These are phyloP conservation scores for Neodidymelliopsis sp. DNA, from an alignment of 2,329 filamentous ascomycete genomes.

Conservation along the genomic window DNA sequence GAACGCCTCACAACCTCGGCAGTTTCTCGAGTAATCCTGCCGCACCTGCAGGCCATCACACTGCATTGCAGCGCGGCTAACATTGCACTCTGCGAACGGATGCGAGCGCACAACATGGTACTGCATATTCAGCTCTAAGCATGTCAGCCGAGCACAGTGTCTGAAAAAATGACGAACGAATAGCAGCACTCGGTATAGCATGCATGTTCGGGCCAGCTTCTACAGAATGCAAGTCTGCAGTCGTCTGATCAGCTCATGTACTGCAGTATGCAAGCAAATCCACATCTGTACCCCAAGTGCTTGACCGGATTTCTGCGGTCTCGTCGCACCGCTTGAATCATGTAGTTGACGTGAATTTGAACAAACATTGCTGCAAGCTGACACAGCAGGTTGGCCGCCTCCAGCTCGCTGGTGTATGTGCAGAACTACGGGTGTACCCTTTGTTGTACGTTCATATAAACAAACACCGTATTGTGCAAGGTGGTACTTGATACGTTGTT, in stretches of 20 bases:
- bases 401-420: not conserved
- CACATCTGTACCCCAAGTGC: not conserved
- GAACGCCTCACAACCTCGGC: not conserved
- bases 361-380: not conserved
- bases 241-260: not conserved
- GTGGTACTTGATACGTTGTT: not conserved
- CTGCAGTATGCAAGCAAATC: constrained; percentile 3
- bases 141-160: constrained; percentile 8
- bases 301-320: constrained; percentile 1
- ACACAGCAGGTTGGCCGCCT: not conserved
- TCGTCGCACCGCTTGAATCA: not conserved
- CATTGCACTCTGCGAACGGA: not conserved
- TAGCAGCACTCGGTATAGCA: constrained; percentile 8
- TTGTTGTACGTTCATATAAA: not conserved
- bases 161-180: constrained; percentile 19
- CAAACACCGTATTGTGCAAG: not conserved
- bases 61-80: constrained; percentile 18
- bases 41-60: constrained; percentile 23
- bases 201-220: constrained; percentile 9
- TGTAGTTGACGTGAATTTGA: not conserved
- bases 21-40: constrained; percentile 15
- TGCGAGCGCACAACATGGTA: constrained; percentile 1
- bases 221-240: too few relatives aligned
- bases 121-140: constrained; percentile 13
- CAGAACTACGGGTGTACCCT: not conserved